Percentiles rank a stretch among this genome's conserved stretches.
Evolutionary conservation across 2,329 filamentous ascomycete genomes (phyloP).

Genomic region (Exophiala oligosperma): DNA sequence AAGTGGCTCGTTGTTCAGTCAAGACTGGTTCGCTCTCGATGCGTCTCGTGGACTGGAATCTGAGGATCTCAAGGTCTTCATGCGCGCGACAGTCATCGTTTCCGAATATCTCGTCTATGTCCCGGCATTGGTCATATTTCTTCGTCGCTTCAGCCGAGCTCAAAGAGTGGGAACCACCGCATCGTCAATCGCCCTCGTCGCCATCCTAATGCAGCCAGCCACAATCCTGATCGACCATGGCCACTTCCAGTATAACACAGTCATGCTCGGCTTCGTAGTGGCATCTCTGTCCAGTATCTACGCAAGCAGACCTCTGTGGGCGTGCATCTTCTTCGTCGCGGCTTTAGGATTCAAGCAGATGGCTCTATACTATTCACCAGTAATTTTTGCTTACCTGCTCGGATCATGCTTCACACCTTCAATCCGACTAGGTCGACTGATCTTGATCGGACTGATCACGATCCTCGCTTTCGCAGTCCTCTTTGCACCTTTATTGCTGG

Average conservation of each 20-base stretch:
- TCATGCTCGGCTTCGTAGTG: constrained; percentile 91
- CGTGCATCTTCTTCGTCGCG: constrained; percentile 88
- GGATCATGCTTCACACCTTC: constrained; percentile 80
- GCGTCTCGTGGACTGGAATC: constrained; percentile 80
- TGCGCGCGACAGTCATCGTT: constrained; percentile 86
- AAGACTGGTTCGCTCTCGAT: constrained; percentile 83
- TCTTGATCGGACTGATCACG: constrained; percentile 75
- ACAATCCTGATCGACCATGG: constrained; percentile 92
- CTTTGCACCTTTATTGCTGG: constrained; percentile 71
- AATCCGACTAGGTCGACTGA: constrained; percentile 65
- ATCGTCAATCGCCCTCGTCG: constrained; percentile 78
- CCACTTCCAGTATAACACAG: constrained; percentile 97
- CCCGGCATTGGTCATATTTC: constrained; percentile 81
- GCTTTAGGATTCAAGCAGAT: constrained; percentile 99
- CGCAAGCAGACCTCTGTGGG: constrained; percentile 81
- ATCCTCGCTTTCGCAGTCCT: constrained; percentile 71
- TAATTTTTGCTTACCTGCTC: constrained; percentile 86
- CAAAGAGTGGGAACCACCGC: constrained; percentile 80
- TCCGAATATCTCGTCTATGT: constrained; percentile 91
- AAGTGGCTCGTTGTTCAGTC: constrained; percentile 72
- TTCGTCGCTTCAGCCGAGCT: constrained; percentile 74
- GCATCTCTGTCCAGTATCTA: constrained; percentile 87
- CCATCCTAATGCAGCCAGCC: constrained; percentile 87
- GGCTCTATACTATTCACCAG: constrained; percentile 95
- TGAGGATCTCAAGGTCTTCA: constrained; percentile 82